Base-by-base conservation (phyloP, 2,329 filamentous ascomycete genomes). In the Fonsecaea erecta region DNA sequence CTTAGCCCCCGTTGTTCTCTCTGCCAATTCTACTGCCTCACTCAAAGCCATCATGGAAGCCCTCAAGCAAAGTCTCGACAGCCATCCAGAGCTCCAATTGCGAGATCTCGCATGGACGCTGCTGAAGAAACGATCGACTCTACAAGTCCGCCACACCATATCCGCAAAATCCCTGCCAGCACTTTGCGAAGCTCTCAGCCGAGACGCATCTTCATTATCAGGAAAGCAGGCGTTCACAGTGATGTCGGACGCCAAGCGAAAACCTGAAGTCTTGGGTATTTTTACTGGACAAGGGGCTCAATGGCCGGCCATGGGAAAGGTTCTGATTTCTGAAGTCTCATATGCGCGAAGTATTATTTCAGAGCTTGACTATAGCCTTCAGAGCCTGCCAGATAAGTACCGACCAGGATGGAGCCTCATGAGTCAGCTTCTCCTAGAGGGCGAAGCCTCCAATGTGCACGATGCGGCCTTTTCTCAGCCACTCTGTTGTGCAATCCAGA, bases 261-360 rank as follows among this genome's bases (percentile, higher is more conserved):
- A 53, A 54, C 35, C 60, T 54, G 16, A 56, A 43, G 11, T 74
- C 5, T 62, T 56, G 1, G 75, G 76, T 35, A 68, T 75, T 2
- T 79, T 77, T 60, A 78, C 73, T 14, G 77, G 77, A 3, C 77
- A 79, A 56, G 77, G 77, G 1, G 74, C 77, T 2, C 76, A 78
- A 43, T 79, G 74, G 73, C 43, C 69, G 1, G 66, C 54, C 0
- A 78, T 78, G 77, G 77, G 75, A 1, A 69, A 71, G 16, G 67
- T 78, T 3, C 48, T 78, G 26, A 14, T 46, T 3, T 73, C 32
- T 46, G 21, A 72, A 54, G 59, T 66, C 1, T 60, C 32, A 0
- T 74, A 75, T 37, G 30, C 30, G 1, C 24, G 60, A 1, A 64
- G 53, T 7, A 55, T 55, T 7, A 34, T 72, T 11, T 18, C 56